Conservation (phyloP, 2,329 filamentous ascomycete species). For the Ceratocystis smalleyi region DNA sequence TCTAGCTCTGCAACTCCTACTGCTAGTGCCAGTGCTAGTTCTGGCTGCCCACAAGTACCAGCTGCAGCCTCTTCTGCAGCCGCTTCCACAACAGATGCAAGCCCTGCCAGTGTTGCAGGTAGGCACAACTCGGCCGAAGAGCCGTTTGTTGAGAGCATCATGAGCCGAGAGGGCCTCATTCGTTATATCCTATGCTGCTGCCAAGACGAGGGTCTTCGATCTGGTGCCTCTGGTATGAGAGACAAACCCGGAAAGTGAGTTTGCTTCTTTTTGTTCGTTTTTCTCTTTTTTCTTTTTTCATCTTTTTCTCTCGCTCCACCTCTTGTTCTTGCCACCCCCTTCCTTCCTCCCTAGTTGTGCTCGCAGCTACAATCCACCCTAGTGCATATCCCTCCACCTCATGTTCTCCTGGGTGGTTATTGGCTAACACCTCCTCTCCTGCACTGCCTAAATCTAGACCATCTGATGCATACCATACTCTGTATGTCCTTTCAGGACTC, state of each 20-base stretch:
- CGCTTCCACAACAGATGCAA: neutral
- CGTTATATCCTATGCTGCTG: slow-evolving; percentile 84
- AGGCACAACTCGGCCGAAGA: slow-evolving; percentile 14
- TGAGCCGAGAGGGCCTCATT: slow-evolving; percentile 69
- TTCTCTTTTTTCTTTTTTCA: neutral
- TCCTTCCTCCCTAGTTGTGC: neutral
- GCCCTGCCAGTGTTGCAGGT: neutral
- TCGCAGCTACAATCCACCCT: neutral
- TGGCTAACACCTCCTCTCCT: neutral
- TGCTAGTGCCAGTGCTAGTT: neutral
- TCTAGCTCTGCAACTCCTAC: neutral
- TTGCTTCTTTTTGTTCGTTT: neutral
- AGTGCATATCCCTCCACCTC: neutral
- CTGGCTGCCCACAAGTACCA: slow-evolving; percentile 6
- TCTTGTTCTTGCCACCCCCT: neutral
- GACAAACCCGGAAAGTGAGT: slow-evolving; percentile 86
- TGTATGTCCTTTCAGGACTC: slow-evolving; percentile 76
- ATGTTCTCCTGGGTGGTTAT: slow-evolving; percentile 6
- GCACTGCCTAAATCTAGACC: slow-evolving; percentile 31
- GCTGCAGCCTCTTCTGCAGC: slow-evolving; percentile 8
- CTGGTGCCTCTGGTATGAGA: slow-evolving; percentile 48
- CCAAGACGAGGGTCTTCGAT: slow-evolving; percentile 53
- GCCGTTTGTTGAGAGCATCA: slow-evolving; percentile 37
- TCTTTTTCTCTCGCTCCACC: slow-evolving; percentile 7
- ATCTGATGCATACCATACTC: slow-evolving; percentile 82